A percentile compares a stretch with the other conserved stretches of the same genome.
These are phyloP conservation scores for Lasiosphaeria miniovina DNA, from an alignment of 495 filamentous ascomycete species.

Conservation along the genomic window DNA sequence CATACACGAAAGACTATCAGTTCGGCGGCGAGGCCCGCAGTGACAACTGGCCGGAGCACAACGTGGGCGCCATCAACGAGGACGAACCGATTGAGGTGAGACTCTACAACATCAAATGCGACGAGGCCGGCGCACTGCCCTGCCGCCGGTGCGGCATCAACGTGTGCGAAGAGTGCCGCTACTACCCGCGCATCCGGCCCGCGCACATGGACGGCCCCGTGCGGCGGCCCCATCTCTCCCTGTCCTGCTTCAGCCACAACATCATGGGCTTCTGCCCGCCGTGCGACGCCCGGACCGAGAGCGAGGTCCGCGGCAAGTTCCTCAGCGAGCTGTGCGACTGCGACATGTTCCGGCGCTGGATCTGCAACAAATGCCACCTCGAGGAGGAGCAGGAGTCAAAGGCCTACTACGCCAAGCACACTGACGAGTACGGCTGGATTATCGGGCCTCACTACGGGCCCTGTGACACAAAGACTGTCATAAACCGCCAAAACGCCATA, in stretches of 20 bases:
- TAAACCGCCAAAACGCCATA: background rate
- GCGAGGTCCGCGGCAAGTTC: background rate
- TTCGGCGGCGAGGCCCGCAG: background rate
- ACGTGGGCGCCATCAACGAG: background rate
- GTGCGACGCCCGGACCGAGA: background rate
- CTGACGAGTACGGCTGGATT: background rate
- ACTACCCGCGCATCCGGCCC: background rate
- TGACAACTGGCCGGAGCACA: background rate
- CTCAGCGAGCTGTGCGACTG: background rate
- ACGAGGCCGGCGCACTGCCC: background rate
- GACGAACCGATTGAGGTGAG: background rate
- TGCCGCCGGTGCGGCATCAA: background rate
- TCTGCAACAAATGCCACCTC: background rate
- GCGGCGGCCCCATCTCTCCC: background rate
- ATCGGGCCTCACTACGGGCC: background rate
- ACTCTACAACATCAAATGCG: constrained; percentile 1
- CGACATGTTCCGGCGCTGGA: background rate
- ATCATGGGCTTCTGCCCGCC: background rate
- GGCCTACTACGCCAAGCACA: background rate
- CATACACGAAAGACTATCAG: background rate
- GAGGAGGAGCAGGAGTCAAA: background rate
- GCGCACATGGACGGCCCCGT: background rate
- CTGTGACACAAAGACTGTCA: background rate
- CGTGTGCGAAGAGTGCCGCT: background rate
- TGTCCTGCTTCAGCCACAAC: background rate